These are phyloP conservation scores for Staphylotrichum longicolle DNA, from an alignment of 495 filamentous ascomycete genomes.

Conservation along the genomic window DNA sequence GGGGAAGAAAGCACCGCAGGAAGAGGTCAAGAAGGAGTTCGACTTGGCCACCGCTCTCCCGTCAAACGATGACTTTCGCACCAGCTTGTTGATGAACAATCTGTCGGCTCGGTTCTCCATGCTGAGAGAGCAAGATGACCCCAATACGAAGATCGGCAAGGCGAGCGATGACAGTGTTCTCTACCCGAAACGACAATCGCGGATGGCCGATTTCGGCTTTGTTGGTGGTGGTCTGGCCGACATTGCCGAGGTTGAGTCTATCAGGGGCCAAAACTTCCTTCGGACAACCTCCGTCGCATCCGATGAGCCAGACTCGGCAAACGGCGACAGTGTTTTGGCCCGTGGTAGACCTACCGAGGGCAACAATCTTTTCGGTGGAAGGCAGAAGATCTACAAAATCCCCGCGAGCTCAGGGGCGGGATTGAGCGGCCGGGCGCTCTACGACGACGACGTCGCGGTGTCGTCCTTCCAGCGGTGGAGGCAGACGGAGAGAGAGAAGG, in stretches of 20 bases:
- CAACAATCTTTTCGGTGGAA: slow-evolving; percentile 91
- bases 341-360: slow-evolving; percentile 82
- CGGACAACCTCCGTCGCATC: slow-evolving; percentile 54
- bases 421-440: slow-evolving; percentile 69
- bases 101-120: slow-evolving; percentile 95
- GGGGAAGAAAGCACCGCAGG: slow-evolving; percentile 56
- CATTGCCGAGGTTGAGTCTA: slow-evolving; percentile 85
- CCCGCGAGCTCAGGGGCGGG: slow-evolving; percentile 54
- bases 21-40: slow-evolving; percentile 61
- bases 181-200: slow-evolving; percentile 74
- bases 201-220: slow-evolving; percentile 56
- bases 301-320: slow-evolving; percentile 59
- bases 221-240: slow-evolving; percentile 60
- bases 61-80: slow-evolving; percentile 87
- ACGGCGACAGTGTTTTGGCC: slow-evolving; percentile 71
- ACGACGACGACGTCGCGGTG: slow-evolving; percentile 79
- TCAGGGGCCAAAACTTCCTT: slow-evolving; percentile 57
- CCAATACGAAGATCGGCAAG: slow-evolving; percentile 80
- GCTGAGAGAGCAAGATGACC: slow-evolving; percentile 90
- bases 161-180: slow-evolving; percentile 92
- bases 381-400: slow-evolving; percentile 95
- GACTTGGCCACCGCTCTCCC: slow-evolving; percentile 75
- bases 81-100: slow-evolving; percentile 92
- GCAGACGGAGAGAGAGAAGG: slow-evolving; percentile 52
- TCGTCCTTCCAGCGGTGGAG: slow-evolving; percentile 76